Percentiles rank a stretch among this genome's conserved stretches.
Conservation (phyloP, 2,329 filamentous ascomycete genomes). For the Grosmannia huntii region DNA sequence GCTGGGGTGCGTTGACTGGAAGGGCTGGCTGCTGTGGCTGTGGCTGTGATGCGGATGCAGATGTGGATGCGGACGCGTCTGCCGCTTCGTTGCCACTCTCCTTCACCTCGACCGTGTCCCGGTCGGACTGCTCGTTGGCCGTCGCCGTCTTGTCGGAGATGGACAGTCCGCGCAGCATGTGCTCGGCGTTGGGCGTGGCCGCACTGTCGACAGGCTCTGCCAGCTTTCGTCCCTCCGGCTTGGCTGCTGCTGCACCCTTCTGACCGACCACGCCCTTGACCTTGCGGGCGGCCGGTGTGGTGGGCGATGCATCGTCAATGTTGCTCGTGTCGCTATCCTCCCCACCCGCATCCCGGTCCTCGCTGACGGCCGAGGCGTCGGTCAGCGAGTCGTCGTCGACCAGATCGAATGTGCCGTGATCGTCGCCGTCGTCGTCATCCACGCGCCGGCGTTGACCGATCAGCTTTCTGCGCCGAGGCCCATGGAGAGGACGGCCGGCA, state of each 20-base stretch:
- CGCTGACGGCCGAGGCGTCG: conserved; percentile 49
- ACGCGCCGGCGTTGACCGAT: conserved; percentile 56
- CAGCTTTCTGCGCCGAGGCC: conserved; percentile 47
- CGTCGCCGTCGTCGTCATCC: conserved; percentile 48
- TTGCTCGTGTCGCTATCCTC: conserved; percentile 54
- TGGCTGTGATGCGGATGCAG: conserved; percentile 10
- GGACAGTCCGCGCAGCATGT: conserved; percentile 43
- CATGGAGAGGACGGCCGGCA: conserved; percentile 4
- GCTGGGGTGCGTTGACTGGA: conserved; percentile 18
- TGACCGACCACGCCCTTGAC: conserved; percentile 9
- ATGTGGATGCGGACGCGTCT: background rate
- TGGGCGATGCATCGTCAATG: conserved; percentile 42
- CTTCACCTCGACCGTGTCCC: background rate
- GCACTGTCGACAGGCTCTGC: conserved; percentile 14
- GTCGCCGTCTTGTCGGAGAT: conserved; percentile 15
- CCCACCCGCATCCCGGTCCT: conserved; percentile 43
- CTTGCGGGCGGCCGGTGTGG: conserved; percentile 22
- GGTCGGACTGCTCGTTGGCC: conserved; percentile 12
- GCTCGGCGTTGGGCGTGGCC: conserved; percentile 37
- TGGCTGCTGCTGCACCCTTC: background rate
- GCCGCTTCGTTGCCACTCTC: background rate
- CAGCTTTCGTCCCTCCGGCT: background rate
- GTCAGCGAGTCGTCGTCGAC: conserved; percentile 53
- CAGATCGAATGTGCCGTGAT: conserved; percentile 37
- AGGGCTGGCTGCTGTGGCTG: conserved; percentile 6